Base-by-base conservation (phyloP, 495 filamentous ascomycete species). In the Penicillium silybi region DNA sequence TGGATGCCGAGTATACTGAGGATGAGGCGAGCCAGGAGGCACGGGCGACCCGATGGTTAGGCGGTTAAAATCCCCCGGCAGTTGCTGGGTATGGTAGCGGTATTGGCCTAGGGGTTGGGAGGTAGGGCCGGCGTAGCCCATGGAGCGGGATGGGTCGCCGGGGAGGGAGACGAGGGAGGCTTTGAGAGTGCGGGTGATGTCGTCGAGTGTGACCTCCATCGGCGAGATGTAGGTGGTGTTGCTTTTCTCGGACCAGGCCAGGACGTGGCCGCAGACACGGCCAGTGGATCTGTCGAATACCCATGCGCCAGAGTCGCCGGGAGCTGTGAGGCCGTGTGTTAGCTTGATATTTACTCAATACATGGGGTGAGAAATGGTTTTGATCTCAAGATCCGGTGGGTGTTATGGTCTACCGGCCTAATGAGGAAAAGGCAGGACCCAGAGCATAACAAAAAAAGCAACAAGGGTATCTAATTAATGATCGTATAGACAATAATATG, bases 221-320 rank as follows among this genome's bases (percentile, higher is more conserved):
- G 92, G 92, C 50, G 88, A 88, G 54, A 97, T 91, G 70, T 93
- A 96, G 8, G 89, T 88, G 27, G 86, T 83, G 54, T 81, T 77
- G 59, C 81, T 90, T 51, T 81, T 81, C 45, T 82, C 80, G 47
- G 83, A 90, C 82, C 86, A 95, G 8, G 92, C 92, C 10, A 97
- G 75, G 13, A 97, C 88, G 56, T 96, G 91, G 15, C 92, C 92
- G 64, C 88, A 91, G 4, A 96, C 84, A 25, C 81, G 80, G n/a
- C 89, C 89, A 16, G 82, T 75, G 6, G 80, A 77, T 49, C 89
- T 87, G 55, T 95, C 88, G 49, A 96, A 85, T 15, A 97, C 81
- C 92, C 92, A 97, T 16, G 92, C 90, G 15, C 92, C 92, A 10
- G 87, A 92, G 64, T 97, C 92, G 17, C 92, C 92, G 19, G 89